phyloP scores from a whole-genome alignment of 1,284 basidiomycete species.

The Rhodotorula glutinis region DNA sequence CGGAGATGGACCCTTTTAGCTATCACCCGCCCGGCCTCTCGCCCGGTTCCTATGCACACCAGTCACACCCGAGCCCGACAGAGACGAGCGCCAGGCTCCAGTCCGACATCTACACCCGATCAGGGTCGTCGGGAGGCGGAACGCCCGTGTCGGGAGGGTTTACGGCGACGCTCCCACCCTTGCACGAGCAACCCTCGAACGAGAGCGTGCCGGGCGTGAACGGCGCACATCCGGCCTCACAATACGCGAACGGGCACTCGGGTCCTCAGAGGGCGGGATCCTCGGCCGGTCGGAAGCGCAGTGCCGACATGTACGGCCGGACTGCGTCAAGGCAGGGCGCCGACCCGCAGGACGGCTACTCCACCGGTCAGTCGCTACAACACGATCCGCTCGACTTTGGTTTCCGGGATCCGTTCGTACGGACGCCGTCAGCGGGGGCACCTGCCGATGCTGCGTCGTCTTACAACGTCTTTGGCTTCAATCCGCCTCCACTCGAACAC shows the following conservation, averaged over 20 bases:
- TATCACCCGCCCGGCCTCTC: constrained; percentile 21
- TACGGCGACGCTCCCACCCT: constrained; percentile 15
- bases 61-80: neutral
- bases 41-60: neutral
- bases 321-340: too few relatives aligned
- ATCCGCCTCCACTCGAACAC: neutral
- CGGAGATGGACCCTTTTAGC: constrained; percentile 14
- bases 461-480: neutral
- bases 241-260: neutral
- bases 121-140: constrained; percentile 2
- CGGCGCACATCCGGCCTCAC: neutral
- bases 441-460: neutral
- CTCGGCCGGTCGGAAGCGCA: too few relatives aligned
- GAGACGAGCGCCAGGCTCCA: neutral
- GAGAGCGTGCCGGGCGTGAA: neutral
- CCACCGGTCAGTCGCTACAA: neutral
- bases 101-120: neutral
- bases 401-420: neutral
- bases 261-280: too few relatives aligned
- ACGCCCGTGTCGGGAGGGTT: constrained; percentile 6
- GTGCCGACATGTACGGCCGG: neutral
- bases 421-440: neutral
- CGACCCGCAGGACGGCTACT: too few relatives aligned
- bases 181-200: constrained; percentile 16
- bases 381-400: neutral